These are phyloP conservation scores for Astragalus glycyphyllos DNA, from an alignment of 306 rosid genomes.

Conservation along the genomic window DNA sequence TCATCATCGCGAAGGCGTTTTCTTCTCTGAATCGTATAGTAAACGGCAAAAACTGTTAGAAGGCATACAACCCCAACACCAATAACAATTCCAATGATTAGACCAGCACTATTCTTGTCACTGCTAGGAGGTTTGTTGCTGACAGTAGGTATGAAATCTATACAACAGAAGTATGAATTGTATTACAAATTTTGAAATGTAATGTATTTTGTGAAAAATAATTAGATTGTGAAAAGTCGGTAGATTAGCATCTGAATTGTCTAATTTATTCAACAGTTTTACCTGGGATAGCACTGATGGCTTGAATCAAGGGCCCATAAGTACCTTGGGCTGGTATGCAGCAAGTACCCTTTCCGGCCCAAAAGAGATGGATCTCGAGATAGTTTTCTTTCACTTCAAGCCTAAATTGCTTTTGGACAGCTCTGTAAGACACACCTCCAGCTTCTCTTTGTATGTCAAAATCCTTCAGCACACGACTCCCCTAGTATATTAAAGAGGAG, in stretches of 20 bases:
- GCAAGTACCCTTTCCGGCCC: slow-evolving; percentile 95
- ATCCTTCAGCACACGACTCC: slow-evolving; percentile 59
- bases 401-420: slow-evolving; percentile 46
- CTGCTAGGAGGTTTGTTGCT: slow-evolving; percentile 59
- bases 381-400: slow-evolving; percentile 62
- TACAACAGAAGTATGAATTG: slow-evolving; percentile 30
- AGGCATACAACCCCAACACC: slow-evolving; percentile 62
- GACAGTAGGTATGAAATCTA: slow-evolving; percentile 69
- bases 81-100: slow-evolving; percentile 64
- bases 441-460: slow-evolving; percentile 74
- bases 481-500: slow-evolving; percentile 45
- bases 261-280: neutral
- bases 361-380: slow-evolving; percentile 81
- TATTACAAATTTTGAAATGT: neutral
- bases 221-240: slow-evolving; percentile 12
- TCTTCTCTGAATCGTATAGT: slow-evolving; percentile 53
- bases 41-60: slow-evolving; percentile 44
- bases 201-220: neutral
- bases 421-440: slow-evolving; percentile 54
- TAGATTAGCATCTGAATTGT: slow-evolving; percentile 20
- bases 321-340: slow-evolving; percentile 68
- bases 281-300: slow-evolving; percentile 81
- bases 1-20: slow-evolving; percentile 51
- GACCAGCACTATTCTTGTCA: slow-evolving; percentile 54
- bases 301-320: slow-evolving; percentile 81